A percentile compares a stretch with the other conserved stretches of the same genome.
Evolutionary conservation across 306 rosid genomes (phyloP).

Genomic region (Sechiopsis laciniata): DNA sequence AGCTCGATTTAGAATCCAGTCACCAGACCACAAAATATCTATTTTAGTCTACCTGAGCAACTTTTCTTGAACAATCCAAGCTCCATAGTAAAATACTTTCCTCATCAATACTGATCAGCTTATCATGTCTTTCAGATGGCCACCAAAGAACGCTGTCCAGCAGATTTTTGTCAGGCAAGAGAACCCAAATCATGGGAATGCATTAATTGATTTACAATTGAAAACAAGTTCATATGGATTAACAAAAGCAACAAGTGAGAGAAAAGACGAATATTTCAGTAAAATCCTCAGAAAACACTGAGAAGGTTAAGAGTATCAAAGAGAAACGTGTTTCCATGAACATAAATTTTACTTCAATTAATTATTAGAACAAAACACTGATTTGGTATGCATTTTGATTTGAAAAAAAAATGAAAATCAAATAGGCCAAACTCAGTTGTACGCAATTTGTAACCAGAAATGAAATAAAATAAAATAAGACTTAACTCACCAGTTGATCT

Average conservation of each 20-base stretch:
- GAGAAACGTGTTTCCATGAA: neutral
- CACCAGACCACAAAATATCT: neutral
- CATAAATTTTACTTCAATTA: neutral
- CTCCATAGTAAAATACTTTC: conserved; percentile 77
- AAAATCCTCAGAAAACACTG: neutral
- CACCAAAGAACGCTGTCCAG: conserved; percentile 84
- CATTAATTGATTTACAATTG: neutral
- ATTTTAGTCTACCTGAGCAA: conserved; percentile 58
- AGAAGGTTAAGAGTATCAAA: neutral
- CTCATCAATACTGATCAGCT: conserved; percentile 77
- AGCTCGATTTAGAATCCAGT: conserved; percentile 14
- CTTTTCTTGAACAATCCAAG: conserved; percentile 77
- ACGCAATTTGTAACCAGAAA: neutral
- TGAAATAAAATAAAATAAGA: neutral
- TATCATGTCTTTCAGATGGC: conserved; percentile 90
- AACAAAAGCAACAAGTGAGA: neutral
- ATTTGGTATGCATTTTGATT: neutral
- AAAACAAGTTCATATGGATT: neutral
- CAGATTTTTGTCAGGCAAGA: neutral
- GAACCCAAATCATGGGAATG: neutral
- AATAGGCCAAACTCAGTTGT: neutral
- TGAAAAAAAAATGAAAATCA: neutral
- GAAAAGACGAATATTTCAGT: neutral
- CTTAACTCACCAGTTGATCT: conserved; percentile 74
- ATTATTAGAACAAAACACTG: neutral